Evolutionary conservation across 1,284 basidiomycete genomes (phyloP).

Genomic region (Cryptococcus amylolentus): DNA sequence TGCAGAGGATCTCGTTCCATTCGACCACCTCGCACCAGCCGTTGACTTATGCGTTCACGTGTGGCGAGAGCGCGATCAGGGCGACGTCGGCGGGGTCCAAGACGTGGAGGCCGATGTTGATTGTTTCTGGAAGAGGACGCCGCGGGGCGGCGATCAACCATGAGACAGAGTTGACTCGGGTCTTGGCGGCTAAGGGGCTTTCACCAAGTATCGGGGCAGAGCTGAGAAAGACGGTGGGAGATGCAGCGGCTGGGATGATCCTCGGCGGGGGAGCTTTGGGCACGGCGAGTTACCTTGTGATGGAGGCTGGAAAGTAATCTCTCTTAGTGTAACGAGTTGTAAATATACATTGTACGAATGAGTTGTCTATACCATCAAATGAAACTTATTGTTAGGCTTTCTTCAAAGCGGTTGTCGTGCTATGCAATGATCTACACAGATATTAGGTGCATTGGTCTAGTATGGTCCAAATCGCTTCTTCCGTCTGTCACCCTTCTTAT

Average conservation of each 20-base stretch:
- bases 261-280: conserved; percentile 53
- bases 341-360: background rate
- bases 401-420: background rate
- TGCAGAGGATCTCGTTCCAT: conserved; percentile 33
- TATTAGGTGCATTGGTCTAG: background rate
- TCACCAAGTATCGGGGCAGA: conserved; percentile 56
- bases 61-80: conserved; percentile 44
- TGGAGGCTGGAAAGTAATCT: conserved; percentile 57
- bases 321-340: too few relatives aligned
- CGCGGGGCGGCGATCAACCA: conserved; percentile 61
- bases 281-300: conserved; percentile 62
- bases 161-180: conserved; percentile 58
- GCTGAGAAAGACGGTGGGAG: conserved; percentile 74
- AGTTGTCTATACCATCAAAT: background rate
- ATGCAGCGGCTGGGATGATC: conserved; percentile 70
- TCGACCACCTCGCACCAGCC: conserved; percentile 33
- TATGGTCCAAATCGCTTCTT: conserved; percentile 17
- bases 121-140: conserved; percentile 68
- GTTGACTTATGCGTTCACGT: conserved; percentile 56
- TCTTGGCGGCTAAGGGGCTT: conserved; percentile 61
- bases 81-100: conserved; percentile 11
- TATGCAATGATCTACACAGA: background rate
- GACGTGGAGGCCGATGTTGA: conserved; percentile 54
- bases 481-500: conserved; percentile 15
- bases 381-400: background rate